Evolutionary conservation across 495 filamentous ascomycete genomes (phyloP).

Genomic region (Penicillium angulare): DNA sequence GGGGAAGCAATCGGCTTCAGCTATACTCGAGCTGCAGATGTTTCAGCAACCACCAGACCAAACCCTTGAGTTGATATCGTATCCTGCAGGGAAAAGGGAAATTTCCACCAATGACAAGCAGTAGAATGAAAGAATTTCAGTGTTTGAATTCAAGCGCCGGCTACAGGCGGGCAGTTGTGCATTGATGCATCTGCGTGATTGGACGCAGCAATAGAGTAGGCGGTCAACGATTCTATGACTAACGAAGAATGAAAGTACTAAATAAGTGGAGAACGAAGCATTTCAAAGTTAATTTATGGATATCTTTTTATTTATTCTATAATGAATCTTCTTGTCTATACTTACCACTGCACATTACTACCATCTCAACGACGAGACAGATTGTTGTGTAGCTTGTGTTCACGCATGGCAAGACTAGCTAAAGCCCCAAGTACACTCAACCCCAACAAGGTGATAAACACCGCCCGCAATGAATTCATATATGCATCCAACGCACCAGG

Average conservation of each 20-base stretch:
- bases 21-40: no score
- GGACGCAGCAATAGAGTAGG: constrained; percentile 2
- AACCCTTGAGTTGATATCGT: neutral
- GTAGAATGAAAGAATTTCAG: neutral
- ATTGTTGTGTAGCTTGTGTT: constrained; percentile 75
- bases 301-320: no score
- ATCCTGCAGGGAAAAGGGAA: neutral
- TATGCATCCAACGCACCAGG: constrained; percentile 68
- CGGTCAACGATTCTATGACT: no score
- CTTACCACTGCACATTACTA: no score
- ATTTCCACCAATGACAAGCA: neutral
- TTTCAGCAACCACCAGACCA: no score
- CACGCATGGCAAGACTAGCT: constrained; percentile 66
- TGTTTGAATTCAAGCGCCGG: neutral
- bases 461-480: constrained; percentile 71
- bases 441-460: constrained; percentile 68
- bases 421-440: constrained; percentile 59
- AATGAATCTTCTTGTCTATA: no score
- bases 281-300: neutral
- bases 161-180: constrained; percentile 12
- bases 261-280: no score
- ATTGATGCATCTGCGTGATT: constrained; percentile 5
- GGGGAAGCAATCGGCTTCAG: no score
- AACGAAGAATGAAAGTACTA: constrained; percentile 17
- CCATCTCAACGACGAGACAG: constrained; percentile 57